Base-by-base conservation (phyloP, 345 rosid genomes). In the Gossypium arboreum region DNA sequence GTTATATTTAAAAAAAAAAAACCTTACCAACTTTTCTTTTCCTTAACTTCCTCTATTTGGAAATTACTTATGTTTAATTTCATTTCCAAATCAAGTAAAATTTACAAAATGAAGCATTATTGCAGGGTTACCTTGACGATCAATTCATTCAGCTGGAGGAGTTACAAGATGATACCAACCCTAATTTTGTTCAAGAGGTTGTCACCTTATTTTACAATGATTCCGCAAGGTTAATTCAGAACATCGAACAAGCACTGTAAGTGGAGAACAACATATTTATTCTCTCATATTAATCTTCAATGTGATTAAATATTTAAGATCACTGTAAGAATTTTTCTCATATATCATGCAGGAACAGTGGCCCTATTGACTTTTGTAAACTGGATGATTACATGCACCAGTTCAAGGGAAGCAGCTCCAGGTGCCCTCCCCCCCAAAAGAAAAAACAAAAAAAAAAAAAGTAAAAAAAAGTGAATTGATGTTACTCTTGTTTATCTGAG, bases 111-210 rank as follows among this genome's bases (percentile, higher is more conserved):
- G 75, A 59, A 27, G 7, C 29, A 34, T 34, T 64, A 8, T 75
- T 72, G 60, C 75, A 90, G 94, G 94, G 91, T 2, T 88, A 84
- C 68, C 90, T 90, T n/a, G 94, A 90, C 20, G 94, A 88, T 22
- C 94, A 86, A 72, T 85, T 90, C 79, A 71, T 80, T 73, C 87
- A 83, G 73, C 88, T 90, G 50, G 94, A 90, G 83, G 92, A 90
- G 22, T 81, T 90, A 70, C 91, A 90, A 76, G 94, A 90, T 83
- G 94, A 87, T 65, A 81, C 85, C 9, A 88, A 87, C 81, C 94
- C 94, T 50, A 81, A 85, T 76, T 90, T 90, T 76, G 94, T 84
- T 2, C 87, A 88, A 82, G 94, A 90, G 83, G 75, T 88, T 75
- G 87, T 86, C 34, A 54, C 91, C 24, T 77, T 87, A 41, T 90